Evolutionary conservation across 768 basidiomycete species (phyloP).

Genomic region (Calocybe cyanea): DNA sequence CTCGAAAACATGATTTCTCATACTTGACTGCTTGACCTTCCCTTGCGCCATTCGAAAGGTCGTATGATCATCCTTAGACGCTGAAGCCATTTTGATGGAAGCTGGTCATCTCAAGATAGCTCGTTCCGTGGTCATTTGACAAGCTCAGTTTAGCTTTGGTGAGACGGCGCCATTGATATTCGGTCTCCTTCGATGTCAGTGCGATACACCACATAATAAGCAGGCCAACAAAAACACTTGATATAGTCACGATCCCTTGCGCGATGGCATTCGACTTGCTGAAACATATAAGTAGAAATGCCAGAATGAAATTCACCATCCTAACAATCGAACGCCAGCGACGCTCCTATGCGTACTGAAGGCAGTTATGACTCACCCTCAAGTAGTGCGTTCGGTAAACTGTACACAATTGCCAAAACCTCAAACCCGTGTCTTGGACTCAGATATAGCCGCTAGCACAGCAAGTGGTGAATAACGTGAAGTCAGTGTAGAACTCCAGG

Average conservation of each 20-base stretch:
- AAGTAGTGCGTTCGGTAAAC: constrained; percentile 9
- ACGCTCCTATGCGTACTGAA: not conserved
- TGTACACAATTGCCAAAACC: constrained; percentile 4
- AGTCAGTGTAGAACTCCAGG: too few relatives aligned
- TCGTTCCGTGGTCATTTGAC: too few relatives aligned
- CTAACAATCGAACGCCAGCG: constrained; percentile 6
- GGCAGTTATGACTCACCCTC: constrained; percentile 19
- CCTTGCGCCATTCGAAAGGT: too few relatives aligned
- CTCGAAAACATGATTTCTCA: too few relatives aligned
- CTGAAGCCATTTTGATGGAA: too few relatives aligned
- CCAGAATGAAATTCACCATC: constrained; percentile 22
- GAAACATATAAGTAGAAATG: constrained; percentile 25
- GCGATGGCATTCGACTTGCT: constrained; percentile 14
- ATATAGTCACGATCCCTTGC: constrained; percentile 11
- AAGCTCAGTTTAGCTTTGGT: too few relatives aligned
- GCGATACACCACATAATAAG: constrained; percentile 23
- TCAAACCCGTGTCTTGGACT: not conserved
- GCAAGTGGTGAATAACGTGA: not conserved
- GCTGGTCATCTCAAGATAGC: too few relatives aligned
- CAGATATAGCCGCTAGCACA: constrained; percentile 1
- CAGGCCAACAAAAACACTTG: constrained; percentile 6
- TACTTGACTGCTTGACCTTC: too few relatives aligned
- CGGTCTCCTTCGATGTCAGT: constrained; percentile 16
- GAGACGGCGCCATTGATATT: not conserved
- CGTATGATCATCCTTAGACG: too few relatives aligned